Base-by-base conservation (phyloP, 495 filamentous ascomycete genomes). In the Aspergillus nanangensis region DNA sequence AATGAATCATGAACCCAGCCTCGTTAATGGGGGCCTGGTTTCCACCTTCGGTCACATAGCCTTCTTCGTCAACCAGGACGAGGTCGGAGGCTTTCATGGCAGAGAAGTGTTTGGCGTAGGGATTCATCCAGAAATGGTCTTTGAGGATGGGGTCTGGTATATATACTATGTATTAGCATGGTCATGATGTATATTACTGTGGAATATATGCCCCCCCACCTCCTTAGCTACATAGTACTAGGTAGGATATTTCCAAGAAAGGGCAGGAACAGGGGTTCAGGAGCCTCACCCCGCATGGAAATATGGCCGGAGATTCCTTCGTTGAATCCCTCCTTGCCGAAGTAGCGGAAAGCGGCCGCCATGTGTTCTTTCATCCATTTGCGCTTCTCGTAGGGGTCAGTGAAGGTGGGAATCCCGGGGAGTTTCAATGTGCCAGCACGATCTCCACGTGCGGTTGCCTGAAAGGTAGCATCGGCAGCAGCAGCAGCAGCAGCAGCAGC, bases 331-430 rank as follows among this genome's bases (percentile, higher is more conserved):
- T 78, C 66, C 48, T 81, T 81, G 11, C 81, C 83, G 52, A 87
- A 88, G 58, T 82, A 76, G 3, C 82, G 76, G 54, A 83, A 88
- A n/a, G 82, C 84, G 44, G 81, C 82, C 0, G 83, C 83, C 58
- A 87, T 79, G 44, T 83, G 81, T 56, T 86, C 80, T 50, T 84
- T 88, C 50, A 84, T 75, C 70, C 82, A 85, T 47, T 81, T 57
- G 15, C 85, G 75, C 58, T 86, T 76, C 31, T 78, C 78, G 32
- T 80, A 71, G 1, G 72, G 64, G 25, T 72, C 76, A 8, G 75
- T 68, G 52, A 84, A 83, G 36, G 74, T 76, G 23, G 83, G 83
- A 42, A 80, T 79, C 4, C 69, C 72, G 10, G 65, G 63, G 14
- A 80, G 67, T 51, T 74, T 77, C 40, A 78, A 56, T 9, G 61